Conservation (phyloP, 148 eudicot species). For the Bassia scoparia region DNA sequence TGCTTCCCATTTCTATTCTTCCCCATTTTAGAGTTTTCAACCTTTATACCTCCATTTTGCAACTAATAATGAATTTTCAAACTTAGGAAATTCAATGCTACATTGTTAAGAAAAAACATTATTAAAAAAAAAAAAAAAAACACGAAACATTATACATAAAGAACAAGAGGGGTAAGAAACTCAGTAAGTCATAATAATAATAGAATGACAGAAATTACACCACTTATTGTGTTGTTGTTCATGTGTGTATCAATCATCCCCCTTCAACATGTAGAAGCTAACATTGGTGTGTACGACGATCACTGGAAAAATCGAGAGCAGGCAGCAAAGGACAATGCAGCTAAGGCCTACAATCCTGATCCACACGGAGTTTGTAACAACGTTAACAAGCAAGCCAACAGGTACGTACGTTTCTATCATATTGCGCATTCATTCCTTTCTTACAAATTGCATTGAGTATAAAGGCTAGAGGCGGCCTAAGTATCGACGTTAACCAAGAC, state of each 20-base stretch:
- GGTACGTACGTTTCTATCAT: constrained; percentile 21
- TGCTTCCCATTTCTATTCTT: constrained; percentile 31
- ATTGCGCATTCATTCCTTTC: not conserved
- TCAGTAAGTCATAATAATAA: too few relatives aligned
- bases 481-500: not conserved
- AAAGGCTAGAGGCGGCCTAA: too few relatives aligned
- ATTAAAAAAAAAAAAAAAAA: not conserved
- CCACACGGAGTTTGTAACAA: constrained; percentile 32
- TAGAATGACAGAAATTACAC: constrained; percentile 24
- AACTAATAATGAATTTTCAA: constrained; percentile 2
- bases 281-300: constrained; percentile 35
- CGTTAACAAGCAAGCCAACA: constrained; percentile 29
- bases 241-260: constrained; percentile 24
- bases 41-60: constrained; percentile 6
- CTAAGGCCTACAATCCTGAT: constrained; percentile 34
- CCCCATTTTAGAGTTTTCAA: constrained; percentile 14
- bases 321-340: constrained; percentile 31
- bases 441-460: not conserved
- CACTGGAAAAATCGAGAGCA: constrained; percentile 42
- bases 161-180: too few relatives aligned
- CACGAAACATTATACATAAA: not conserved
- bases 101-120: not conserved
- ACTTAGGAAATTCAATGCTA: not conserved
- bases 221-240: constrained; percentile 26
- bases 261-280: constrained; percentile 15